Base-by-base conservation (phyloP, 208 protist genomes). In the Crithidia brevicula region DNA sequence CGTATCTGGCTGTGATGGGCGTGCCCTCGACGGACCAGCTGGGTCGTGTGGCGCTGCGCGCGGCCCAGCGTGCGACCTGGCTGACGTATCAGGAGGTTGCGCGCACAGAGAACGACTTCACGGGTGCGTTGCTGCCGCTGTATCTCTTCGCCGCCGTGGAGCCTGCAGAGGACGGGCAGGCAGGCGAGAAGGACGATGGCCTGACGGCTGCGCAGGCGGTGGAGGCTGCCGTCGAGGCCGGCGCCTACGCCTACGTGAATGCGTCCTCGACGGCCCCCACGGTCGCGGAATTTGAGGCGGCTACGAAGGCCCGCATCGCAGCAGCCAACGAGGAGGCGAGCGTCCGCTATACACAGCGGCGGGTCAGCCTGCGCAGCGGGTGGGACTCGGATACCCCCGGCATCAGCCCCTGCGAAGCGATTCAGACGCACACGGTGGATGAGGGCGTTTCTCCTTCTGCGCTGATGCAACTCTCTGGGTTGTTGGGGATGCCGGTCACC, bases 1-100 rank as follows among this genome's bases (percentile, higher is more conserved):
- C 52, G 52, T 67, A 66, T 51, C 9, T 74, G 16, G 67, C 52
- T 28, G 52, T 58, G 33, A 58, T 58, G 33, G 52, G 52, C 6
- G 31, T 58, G 10, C 52, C 52, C 6, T 58, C 52, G 15, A 43
- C 31, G 16, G 52, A 43, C 31, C 28, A 43, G 52, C 52, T 33
- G 8, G 52, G 7, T 3, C 52, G 52, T 43, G 52, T 31, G 9
- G 33, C 25, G 8, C 33, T 58, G 52, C 52, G 52, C 4, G n/a
- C 27, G 7, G 52, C 31, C 4, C 52, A 58, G 52, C 52, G 52
- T 3, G 22, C 8, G 52, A 58, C 52, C 0, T 58, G 52, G 52
- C 5, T 43, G 28, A n/a, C 18, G 9, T 58, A 28, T n/a, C 4
- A 18, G 4, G 52, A 58, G 33, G 52, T 58, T 10, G 52, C 52